phyloP scores from a whole-genome alignment of 768 basidiomycete species.

The Piloderma croceum region DNA sequence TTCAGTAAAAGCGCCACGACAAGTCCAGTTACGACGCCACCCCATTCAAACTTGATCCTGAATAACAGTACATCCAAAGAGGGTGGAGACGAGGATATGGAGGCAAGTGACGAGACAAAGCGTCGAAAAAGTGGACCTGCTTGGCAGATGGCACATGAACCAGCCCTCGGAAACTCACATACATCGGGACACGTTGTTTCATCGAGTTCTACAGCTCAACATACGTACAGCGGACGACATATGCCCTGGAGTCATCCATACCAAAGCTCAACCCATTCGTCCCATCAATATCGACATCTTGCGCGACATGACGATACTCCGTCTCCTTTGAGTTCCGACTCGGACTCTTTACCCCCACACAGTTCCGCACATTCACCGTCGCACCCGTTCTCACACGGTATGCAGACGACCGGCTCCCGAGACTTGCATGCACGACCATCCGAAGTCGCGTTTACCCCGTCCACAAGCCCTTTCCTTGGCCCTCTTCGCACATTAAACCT shows the following conservation, averaged over 20 bases:
- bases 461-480: slow-evolving; percentile 76
- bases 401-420: too few species aligned
- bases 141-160: slow-evolving; percentile 51
- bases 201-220: slow-evolving; percentile 15
- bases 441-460: slow-evolving; percentile 53
- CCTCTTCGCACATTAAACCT: slow-evolving; percentile 72
- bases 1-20: slow-evolving; percentile 72
- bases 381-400: slow-evolving; percentile 22
- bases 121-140: slow-evolving; percentile 53
- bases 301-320: slow-evolving; percentile 55
- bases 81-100: too few species aligned
- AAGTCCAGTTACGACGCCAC: slow-evolving; percentile 50
- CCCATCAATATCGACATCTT: slow-evolving; percentile 31
- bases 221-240: too few species aligned
- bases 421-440: slow-evolving; percentile 14
- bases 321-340: slow-evolving; percentile 67
- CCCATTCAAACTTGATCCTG: slow-evolving; percentile 20
- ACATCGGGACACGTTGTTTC: slow-evolving; percentile 37
- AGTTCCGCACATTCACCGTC: slow-evolving; percentile 23
- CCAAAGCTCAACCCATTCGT: too few species aligned
- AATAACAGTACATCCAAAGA: too few species aligned
- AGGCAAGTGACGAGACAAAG: too few species aligned
- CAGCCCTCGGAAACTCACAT: slow-evolving; percentile 35
- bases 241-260: slow-evolving; percentile 39
- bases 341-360: slow-evolving; percentile 36